Evolutionary conservation across 352 stramenopile species (phyloP).

Genomic region (Aphanomyces stellatus): DNA sequence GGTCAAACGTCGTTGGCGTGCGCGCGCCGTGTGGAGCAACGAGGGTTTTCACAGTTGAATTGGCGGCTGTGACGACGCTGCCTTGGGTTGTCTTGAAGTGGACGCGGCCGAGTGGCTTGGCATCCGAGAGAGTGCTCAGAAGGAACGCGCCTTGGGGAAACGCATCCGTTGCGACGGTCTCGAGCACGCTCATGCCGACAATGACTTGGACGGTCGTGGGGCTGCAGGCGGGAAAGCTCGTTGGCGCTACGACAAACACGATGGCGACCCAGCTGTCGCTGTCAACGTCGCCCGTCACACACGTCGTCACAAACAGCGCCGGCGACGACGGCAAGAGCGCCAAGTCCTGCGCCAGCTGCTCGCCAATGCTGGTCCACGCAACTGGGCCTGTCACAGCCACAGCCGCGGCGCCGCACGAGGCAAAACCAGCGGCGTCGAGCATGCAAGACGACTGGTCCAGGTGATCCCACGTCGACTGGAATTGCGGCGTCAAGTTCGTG

Average conservation of each 20-base stretch:
- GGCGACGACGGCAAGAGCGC: no score
- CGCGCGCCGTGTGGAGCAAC: background rate
- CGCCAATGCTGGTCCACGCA: background rate
- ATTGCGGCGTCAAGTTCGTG: background rate
- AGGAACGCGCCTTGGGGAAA: slow-evolving; percentile 3
- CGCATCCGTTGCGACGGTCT: background rate
- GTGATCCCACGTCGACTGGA: background rate
- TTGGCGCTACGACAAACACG: background rate
- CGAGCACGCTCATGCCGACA: background rate
- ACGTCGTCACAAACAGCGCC: no score
- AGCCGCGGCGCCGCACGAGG: background rate
- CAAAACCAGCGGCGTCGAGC: background rate
- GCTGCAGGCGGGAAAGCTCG: background rate
- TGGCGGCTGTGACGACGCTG: background rate
- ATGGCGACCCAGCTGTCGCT: background rate
- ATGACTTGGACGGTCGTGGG: background rate
- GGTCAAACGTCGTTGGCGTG: background rate
- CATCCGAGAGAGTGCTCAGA: background rate
- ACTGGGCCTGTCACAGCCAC: background rate
- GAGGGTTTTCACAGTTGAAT: background rate
- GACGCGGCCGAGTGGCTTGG: background rate
- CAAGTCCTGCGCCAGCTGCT: no score
- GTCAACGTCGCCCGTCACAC: no score
- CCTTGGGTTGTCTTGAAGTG: background rate
- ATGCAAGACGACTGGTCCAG: background rate